Evolutionary conservation across 176 grass and related monocot genomes (phyloP), one percentile per base, ranked within the genome.

Genomic region (Alloteropsis semialata): DNA sequence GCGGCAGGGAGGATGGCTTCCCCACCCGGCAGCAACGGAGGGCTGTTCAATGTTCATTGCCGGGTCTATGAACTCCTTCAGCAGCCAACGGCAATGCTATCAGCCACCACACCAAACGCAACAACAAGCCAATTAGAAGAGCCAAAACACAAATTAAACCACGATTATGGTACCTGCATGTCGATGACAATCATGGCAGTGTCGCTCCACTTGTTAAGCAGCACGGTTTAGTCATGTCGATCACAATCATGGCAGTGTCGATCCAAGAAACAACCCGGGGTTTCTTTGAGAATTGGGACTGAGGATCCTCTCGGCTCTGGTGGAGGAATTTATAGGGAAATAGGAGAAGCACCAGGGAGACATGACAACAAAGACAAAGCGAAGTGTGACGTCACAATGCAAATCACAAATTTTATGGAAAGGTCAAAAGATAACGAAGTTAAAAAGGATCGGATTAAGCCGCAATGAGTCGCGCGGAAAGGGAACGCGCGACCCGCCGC

Each of bases 101-200:
- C 34, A 36, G 34, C 24, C 16, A 1, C 1, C 28, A 21, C 28
- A 21, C 24, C 24, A 2, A 29, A 28, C 10, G 9, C 1, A 56
- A 32, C 0, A 36, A 12, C 61, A 22, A 66, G 2, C 16, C 36
- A 32, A n/a, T n/a, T n/a, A n/a, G n/a, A 6, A 16, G 16, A 3
- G 6, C 0, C 1, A 32, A 14, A 10, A 8, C n/a, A n/a, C n/a
- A n/a, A n/a, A n/a, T n/a, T n/a, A 14, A 39, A n/a, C 21, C 14
- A 1, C 4, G 0, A 1, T 14, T 38, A 11, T 8, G 21, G 9
- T 41, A 82, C 89, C 86, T 94, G 92, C 92, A 94, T 94, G 61
- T 85, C 92, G 78, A 94, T 92, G 77, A 94, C 89, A 46, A 94
- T 89, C 89, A 94, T 68, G 62, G 89, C 89, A 13, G 92, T 92